Base-by-base conservation (phyloP, 306 rosid genomes). In the Quercus suber region DNA sequence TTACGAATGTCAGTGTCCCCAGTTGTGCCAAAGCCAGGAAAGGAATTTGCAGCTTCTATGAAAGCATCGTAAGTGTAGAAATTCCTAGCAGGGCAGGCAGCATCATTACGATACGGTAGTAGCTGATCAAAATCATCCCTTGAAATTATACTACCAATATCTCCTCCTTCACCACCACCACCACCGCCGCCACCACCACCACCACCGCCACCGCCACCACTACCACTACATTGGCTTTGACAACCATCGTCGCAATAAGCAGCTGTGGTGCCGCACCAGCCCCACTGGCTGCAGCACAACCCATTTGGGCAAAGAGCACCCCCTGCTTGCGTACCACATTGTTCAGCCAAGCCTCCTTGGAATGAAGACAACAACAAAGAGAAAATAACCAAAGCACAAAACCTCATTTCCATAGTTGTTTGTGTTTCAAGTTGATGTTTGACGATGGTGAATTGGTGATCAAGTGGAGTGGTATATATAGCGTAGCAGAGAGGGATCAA, bases 11-110 rank as follows among this genome's bases (percentile, higher is more conserved):
- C 58, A 5, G 65, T 75, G 59, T 91, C 86, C 4, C 97, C 93
- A 13, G 93, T 86, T 1, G 89, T 84, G 8, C 85, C 93, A 51
- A 91, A 91, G 33, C 43, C 85, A 11, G 53, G 49, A 55, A 87
- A 88, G 15, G 87, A 77, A n/a, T 70, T 74, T 25, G 90, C 87
- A 1, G 93, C 96, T 1, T 82, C 33, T 20, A 91, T 73, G 79
- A 91, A 91, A 56, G 81, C 90, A 51, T 91, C 28, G 5, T 89
- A 89, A 14, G 73, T 83, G 78, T 91, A 91, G 78, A 91, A 91
- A 1, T 88, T 87, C 31, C 52, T 73, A 13, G 79, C 87, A 0
- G 78, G 51, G 57, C 92, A 90, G 1, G 71, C 59, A 2, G 19
- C 83, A 77, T 88, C 93, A 8, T 91, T 87, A 9, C 96, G 68